Conservation (phyloP, 352 stramenopile species). For the Thraustochytrium sp. region DNA sequence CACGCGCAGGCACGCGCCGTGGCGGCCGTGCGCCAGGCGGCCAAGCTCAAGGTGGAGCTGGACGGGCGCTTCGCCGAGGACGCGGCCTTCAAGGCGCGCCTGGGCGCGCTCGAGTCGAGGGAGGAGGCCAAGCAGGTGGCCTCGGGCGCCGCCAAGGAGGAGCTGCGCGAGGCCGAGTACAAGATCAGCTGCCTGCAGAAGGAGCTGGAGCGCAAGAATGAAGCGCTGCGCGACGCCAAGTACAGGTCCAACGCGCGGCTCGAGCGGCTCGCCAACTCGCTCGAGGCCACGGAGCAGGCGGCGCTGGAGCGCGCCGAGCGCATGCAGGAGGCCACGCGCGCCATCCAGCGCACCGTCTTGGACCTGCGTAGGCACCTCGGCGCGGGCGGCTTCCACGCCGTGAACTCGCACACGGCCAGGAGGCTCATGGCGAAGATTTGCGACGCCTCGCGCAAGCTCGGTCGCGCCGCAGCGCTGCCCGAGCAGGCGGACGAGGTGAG, state of each 20-base stretch:
- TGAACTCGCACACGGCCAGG: slow-evolving; percentile 22
- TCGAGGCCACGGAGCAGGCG: slow-evolving; percentile 14
- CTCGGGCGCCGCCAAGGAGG: neutral
- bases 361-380: slow-evolving; percentile 22
- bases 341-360: neutral
- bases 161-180: slow-evolving; percentile 1
- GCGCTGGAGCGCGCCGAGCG: neutral
- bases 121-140: neutral
- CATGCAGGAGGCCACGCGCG: neutral
- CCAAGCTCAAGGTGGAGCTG: neutral
- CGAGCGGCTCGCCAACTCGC: neutral
- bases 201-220: neutral
- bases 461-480: neutral
- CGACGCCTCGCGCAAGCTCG: slow-evolving; percentile 5
- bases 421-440: slow-evolving; percentile 7
- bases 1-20: neutral
- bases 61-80: neutral
- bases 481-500: neutral
- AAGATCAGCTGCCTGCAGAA: neutral
- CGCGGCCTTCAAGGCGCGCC: neutral
- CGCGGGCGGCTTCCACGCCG: neutral
- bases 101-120: neutral
- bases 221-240: neutral
- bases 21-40: neutral
- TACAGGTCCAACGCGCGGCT: neutral